A percentile compares a stretch with the other conserved stretches of the same genome.
Evolutionary conservation across 2,329 filamentous ascomycete species (phyloP).

Genomic region (Celoporthe dispersa): DNA sequence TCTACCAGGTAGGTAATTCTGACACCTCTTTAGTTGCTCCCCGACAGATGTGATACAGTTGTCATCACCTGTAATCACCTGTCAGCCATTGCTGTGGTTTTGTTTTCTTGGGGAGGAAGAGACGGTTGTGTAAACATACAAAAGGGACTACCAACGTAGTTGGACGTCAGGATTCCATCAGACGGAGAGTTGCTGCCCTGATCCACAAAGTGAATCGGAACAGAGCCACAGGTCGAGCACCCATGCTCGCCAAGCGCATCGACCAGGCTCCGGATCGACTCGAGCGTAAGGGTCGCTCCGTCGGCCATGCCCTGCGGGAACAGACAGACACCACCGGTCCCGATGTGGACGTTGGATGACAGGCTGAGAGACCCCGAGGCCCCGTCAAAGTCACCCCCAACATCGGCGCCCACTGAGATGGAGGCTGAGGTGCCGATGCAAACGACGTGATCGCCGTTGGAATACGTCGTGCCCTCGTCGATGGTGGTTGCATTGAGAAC

Average conservation of each 20-base stretch:
- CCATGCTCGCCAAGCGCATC: constrained; percentile 3
- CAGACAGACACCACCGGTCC: not conserved
- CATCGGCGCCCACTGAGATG: not conserved
- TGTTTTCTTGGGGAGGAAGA: too few relatives aligned
- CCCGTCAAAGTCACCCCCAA: not conserved
- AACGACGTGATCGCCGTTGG: constrained; percentile 9
- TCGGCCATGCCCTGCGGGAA: constrained; percentile 7
- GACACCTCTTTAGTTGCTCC: not conserved
- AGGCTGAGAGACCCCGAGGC: constrained; percentile 1
- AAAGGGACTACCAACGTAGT: not conserved
- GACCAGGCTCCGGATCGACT: not conserved
- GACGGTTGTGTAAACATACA: constrained; percentile 7
- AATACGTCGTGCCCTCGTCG: not conserved
- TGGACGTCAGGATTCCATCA: constrained; percentile 3
- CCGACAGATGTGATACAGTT: constrained; percentile 3
- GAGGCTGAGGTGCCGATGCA: constrained; percentile 10
- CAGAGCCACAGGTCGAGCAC: constrained; percentile 2
- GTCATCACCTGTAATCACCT: not conserved
- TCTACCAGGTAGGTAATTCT: too few relatives aligned
- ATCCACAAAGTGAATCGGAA: constrained; percentile 9
- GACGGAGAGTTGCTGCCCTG: constrained; percentile 9
- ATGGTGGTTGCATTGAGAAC: constrained; percentile 5
- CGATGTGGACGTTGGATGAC: not conserved
- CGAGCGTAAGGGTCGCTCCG: not conserved
- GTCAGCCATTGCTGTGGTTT: not conserved